Base-by-base conservation (phyloP, 23 red algal species). In the Cyanidioschyzon merolae region DNA sequence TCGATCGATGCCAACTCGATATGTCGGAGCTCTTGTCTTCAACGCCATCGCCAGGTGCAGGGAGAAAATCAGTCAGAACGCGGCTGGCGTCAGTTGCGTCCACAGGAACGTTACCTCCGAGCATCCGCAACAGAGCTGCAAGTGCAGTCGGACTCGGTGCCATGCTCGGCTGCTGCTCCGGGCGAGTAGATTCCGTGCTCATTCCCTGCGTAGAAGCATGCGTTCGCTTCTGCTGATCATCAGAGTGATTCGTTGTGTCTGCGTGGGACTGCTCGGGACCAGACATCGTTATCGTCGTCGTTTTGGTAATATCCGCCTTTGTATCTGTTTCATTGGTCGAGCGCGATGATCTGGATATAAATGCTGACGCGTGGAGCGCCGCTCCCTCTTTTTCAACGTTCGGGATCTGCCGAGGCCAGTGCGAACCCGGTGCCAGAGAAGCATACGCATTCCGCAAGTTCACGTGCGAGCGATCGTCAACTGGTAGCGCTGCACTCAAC, bases 391-490 rank as follows among this genome's bases (percentile, higher is more conserved):
- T 54, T 54, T 21, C 21, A 54, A 7, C 12, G 21, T 7, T 21
- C 12, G 21, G 45, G 12, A 15, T 7, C 45, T 15, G 21, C 45
- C 45, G 21, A 21, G 7, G 21, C 45, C 45, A 54, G 12, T 21
- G 21, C 7, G 12, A 21, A 15, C 45, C 45, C 21, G 7, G 12
- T 7, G 12, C 7, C n/a, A n/a, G n/a, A n/a, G n/a, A n/a, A 21
- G 45, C 45, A 54, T 54, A 21, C 7, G 45, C 7, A 15, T 27
- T 27, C 16, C 32, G 21, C 12, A 71, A 32, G 29, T 71, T 71
- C 63, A 71, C 63, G n/a, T 25, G n/a, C 29, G 63, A 71, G 63
- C 63, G 63, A 35, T 71, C 63, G 29, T 35, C 63, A 7, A 71
- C 63, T 35, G 63, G 63, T 32, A 71, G 32, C 63, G 30, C 63